Evolutionary conservation across 2,329 filamentous ascomycete genomes (phyloP).

Genomic region (Cercospora sesami): DNA sequence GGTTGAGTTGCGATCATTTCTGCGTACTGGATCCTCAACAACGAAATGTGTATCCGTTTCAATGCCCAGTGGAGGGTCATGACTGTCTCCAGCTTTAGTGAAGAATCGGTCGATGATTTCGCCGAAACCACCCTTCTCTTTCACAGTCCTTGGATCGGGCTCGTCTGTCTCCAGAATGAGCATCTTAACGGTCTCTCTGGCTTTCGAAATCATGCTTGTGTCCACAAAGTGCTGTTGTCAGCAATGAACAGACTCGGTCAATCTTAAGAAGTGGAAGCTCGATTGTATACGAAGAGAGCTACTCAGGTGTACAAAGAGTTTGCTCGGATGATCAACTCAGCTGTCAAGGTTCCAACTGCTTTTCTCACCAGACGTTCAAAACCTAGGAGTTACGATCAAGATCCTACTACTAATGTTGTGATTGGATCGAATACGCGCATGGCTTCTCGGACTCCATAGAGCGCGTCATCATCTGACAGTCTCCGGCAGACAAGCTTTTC

Average conservation of each 20-base stretch:
- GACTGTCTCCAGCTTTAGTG: conserved; percentile 51
- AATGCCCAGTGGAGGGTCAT: conserved; percentile 56
- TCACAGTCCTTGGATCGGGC: conserved; percentile 54
- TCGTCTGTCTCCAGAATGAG: conserved; percentile 62
- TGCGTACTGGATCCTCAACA: conserved; percentile 44
- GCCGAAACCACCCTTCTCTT: conserved; percentile 55
- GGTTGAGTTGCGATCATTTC: too few relatives aligned
- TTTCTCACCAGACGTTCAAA: neutral
- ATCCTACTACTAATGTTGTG: neutral
- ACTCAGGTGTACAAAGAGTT: neutral
- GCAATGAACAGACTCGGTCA: neutral
- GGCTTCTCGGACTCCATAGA: neutral
- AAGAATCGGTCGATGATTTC: conserved; percentile 57
- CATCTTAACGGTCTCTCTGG: conserved; percentile 42
- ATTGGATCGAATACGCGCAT: conserved; percentile 1
- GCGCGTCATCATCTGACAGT: neutral
- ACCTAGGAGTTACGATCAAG: neutral
- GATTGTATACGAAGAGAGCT: neutral
- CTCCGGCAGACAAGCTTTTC: neutral
- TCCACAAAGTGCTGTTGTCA: neutral
- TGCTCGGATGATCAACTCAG: neutral
- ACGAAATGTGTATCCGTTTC: conserved; percentile 58
- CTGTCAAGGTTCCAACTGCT: neutral
- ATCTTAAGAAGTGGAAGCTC: neutral
- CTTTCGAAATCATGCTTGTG: neutral